A percentile compares a stretch with the other conserved stretches of the same genome.
These are phyloP conservation scores for Podila clonocystis DNA, from an alignment of 192 early-diverging fungal species.

Conservation along the genomic window DNA sequence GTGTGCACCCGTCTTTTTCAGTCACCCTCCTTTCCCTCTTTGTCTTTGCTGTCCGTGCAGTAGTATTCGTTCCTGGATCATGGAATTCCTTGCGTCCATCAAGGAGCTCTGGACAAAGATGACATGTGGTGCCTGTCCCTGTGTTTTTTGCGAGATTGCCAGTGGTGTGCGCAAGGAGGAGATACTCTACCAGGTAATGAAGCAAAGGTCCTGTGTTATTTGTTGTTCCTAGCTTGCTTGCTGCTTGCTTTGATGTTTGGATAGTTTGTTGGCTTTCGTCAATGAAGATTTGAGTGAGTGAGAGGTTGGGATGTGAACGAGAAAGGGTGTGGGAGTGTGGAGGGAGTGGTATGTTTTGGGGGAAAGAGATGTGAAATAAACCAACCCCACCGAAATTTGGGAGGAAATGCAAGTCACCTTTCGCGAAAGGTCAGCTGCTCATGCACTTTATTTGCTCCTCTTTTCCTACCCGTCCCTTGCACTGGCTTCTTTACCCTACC, in stretches of 20 bases:
- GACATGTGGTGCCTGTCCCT: not conserved
- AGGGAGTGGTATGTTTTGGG: not conserved
- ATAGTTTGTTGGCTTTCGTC: not conserved
- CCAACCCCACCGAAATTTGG: too few species aligned
- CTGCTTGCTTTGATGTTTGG: not conserved
- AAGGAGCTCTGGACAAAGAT: not conserved
- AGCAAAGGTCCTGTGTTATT: not conserved
- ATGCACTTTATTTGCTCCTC: too few species aligned
- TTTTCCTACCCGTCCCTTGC: not conserved
- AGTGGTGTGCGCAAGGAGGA: not conserved
- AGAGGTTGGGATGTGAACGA: not conserved
- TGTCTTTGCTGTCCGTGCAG: not conserved
- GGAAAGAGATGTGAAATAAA: not conserved
- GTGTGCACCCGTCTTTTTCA: too few species aligned
- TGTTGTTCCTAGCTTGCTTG: not conserved
- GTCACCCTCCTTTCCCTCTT: too few species aligned
- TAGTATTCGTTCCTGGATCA: not conserved
- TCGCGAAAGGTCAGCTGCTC: too few species aligned
- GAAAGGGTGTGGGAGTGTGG: not conserved
- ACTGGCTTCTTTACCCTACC: too few species aligned
- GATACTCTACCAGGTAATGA: slow-evolving; percentile 4
- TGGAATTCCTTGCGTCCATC: not conserved
- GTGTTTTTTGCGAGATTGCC: not conserved
- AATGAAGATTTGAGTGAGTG: not conserved
- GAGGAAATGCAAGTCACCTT: not conserved